These are phyloP conservation scores for Blastobotrys indianensis DNA, from an alignment of 1,139 yeast genomes.

Conservation along the genomic window DNA sequence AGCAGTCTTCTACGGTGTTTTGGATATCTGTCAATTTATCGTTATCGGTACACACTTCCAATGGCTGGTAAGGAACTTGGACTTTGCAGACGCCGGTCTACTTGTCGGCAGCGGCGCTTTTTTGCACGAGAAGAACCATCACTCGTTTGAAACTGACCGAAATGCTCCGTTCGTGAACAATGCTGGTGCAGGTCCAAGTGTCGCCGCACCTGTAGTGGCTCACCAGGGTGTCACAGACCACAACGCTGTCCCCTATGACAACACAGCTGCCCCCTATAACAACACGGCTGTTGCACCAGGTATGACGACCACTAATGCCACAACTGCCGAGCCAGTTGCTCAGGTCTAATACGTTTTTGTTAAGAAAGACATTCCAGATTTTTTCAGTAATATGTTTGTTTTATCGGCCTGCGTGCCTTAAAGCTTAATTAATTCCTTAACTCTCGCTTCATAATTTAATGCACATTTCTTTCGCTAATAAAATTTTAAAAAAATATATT, in stretches of 20 bases:
- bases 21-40: slow-evolving; percentile 41
- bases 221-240: too few relatives aligned
- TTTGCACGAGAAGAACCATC: slow-evolving; percentile 23
- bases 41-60: slow-evolving; percentile 36
- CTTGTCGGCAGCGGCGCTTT: slow-evolving; percentile 17
- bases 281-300: too few relatives aligned
- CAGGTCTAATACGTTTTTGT: background rate
- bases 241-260: too few relatives aligned
- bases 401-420: too few relatives aligned
- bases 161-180: background rate
- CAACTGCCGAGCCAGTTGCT: slow-evolving; percentile 2
- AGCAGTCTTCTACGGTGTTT: slow-evolving; percentile 58
- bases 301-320: background rate
- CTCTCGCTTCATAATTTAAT: too few relatives aligned
- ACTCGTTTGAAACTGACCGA: slow-evolving; percentile 16
- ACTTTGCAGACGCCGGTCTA: slow-evolving; percentile 22
- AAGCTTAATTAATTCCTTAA: background rate
- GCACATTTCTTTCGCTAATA: too few relatives aligned
- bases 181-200: background rate
- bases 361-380: background rate
- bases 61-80: slow-evolving; percentile 17
- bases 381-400: background rate
- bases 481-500: too few relatives aligned
- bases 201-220: slow-evolving; percentile 5
- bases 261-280: too few relatives aligned